A percentile compares a stretch with the other conserved stretches of the same genome.
Conservation (phyloP, 2,329 filamentous ascomycete species). For the Colletotrichum caudatum region DNA sequence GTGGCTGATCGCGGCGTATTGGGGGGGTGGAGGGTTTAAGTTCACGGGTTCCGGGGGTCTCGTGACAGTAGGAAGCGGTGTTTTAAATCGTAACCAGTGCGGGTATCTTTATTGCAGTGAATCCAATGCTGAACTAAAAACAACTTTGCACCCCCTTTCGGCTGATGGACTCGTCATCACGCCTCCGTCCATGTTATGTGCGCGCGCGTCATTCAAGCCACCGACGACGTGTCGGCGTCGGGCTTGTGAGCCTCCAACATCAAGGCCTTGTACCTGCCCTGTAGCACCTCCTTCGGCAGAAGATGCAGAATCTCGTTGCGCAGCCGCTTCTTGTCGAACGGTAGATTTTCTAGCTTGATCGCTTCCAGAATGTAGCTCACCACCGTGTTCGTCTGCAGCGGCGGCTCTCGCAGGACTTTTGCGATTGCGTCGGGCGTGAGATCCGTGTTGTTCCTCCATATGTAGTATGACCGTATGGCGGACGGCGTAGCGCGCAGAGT, state of each 20-base stretch:
- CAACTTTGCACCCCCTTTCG: neutral
- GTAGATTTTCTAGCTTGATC: constrained; percentile 63
- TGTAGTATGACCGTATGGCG: constrained; percentile 68
- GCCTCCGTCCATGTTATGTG: neutral
- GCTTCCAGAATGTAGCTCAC: constrained; percentile 69
- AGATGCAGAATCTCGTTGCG: constrained; percentile 57
- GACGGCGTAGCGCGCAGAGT: constrained; percentile 46
- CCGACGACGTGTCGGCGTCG: neutral
- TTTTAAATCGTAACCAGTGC: constrained; percentile 12
- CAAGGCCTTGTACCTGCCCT: constrained; percentile 47
- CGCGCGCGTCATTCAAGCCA: neutral
- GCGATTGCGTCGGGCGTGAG: constrained; percentile 65
- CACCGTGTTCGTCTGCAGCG: constrained; percentile 68
- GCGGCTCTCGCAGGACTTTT: constrained; percentile 68
- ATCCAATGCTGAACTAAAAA: constrained; percentile 17
- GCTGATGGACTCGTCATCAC: constrained; percentile 3
- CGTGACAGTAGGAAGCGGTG: neutral
- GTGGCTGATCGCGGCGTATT: neutral
- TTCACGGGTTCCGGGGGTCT: neutral
- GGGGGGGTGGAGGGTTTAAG: too few species aligned
- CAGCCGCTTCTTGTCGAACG: constrained; percentile 61
- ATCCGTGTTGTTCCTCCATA: constrained; percentile 70
- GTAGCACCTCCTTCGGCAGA: constrained; percentile 46
- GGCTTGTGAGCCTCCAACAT: constrained; percentile 43
- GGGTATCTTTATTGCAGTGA: constrained; percentile 34